Evolutionary conservation across 1,284 basidiomycete species (phyloP).

Genomic region (Leccinum griseonigrum): DNA sequence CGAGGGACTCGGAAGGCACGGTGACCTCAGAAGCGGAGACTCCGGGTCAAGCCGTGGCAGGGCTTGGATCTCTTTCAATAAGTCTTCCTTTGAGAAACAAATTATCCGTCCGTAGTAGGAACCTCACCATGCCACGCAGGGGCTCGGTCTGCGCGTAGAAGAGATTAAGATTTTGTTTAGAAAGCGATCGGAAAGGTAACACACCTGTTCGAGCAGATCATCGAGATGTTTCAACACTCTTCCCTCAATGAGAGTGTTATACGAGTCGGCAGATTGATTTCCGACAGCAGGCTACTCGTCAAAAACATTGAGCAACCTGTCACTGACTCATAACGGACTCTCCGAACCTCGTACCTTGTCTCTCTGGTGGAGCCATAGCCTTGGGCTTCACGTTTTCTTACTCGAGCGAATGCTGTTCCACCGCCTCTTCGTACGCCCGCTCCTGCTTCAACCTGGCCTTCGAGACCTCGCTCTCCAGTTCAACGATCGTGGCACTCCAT

Average conservation of each 20-base stretch:
- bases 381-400: conserved; percentile 86
- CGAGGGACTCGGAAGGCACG: conserved; percentile 52
- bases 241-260: conserved; percentile 66
- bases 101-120: conserved; percentile 84
- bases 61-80: conserved; percentile 77
- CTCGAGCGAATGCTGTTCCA: conserved; percentile 84
- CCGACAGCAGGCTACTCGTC: conserved; percentile 39
- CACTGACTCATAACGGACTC: background rate
- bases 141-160: conserved; percentile 70
- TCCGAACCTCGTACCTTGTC: conserved; percentile 50
- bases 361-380: conserved; percentile 59
- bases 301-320: background rate
- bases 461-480: conserved; percentile 77
- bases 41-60: conserved; percentile 61
- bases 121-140: conserved; percentile 85
- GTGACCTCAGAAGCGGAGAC: conserved; percentile 36
- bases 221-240: conserved; percentile 73
- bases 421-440: conserved; percentile 86
- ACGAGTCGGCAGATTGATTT: conserved; percentile 53
- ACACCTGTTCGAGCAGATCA: conserved; percentile 78
- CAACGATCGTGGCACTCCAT: conserved; percentile 83
- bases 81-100: conserved; percentile 88
- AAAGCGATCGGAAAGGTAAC: background rate
- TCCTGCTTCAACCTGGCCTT: conserved; percentile 81
- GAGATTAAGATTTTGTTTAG: conserved; percentile 1